Evolutionary conservation across 139 green algal species (phyloP), one percentile per base, ranked within the genome.

Genomic region (Chara braunii): DNA sequence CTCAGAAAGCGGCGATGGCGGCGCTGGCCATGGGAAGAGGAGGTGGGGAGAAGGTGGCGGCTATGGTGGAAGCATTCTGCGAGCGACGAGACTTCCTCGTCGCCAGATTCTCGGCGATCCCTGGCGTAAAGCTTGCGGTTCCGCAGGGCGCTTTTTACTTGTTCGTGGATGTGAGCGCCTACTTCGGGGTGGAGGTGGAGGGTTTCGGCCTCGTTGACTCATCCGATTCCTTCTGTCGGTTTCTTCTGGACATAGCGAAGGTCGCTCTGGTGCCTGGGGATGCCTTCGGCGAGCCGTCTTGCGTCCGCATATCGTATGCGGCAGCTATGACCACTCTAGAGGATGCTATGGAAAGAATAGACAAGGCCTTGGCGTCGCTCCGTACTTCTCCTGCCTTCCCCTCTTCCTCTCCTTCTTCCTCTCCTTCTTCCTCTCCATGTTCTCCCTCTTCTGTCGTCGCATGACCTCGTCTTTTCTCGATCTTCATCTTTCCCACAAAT

Each of bases 281-380:
- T 48, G 92, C 92, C 1, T 98, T 98, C 81, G 92, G 92, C 14
- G 81, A 81, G 2, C 84, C 88, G 32, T 50, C 77, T 36, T 95
- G 85, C 66, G 77, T 98, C 6, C 85, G 92, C 12, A 89, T 98
- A 40, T 95, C 85, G 1, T 98, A 97, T 64, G 92, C 92, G 14
- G 86, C 90, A 0, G 87, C 79, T 5, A 60, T 94, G 77, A 82
- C 84, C 2, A 86, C 77, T 0, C 71, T 98, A 40, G 60, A 80
- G 33, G 67, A 88, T 35, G 92, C 89, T 3, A 56, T 95, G 43
- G 64, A 86, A 62, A 52, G 92, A 28, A 80, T 98, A 1, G 70
- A 77, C 18, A 40, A 36, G 0, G 82, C 89, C 0, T 68, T 97
- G 51, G 51, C 0, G 51, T 33, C 5, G n/a, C n/a, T n/a, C n/a